Base-by-base conservation (phyloP, 2,329 filamentous ascomycete genomes). In the Verticillium dahliae region DNA sequence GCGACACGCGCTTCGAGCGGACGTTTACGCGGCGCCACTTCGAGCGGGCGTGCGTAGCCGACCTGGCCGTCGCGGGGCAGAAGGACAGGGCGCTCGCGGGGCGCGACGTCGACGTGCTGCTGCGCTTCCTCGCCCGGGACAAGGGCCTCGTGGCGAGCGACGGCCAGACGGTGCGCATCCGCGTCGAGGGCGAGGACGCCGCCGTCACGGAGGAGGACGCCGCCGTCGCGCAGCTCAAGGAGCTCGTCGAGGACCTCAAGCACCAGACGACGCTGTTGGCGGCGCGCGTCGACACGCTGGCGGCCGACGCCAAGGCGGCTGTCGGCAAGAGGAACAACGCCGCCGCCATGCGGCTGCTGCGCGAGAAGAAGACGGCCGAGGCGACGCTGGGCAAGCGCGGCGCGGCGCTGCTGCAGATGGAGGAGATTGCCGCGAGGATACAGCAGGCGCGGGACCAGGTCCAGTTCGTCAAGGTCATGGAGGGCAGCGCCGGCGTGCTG, bases 401-500 rank as follows among this genome's bases (percentile, higher is more conserved):
- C 35, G 86, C 87, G 9, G 90, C 90, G 0, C 82, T 97, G 2
- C 79, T 81, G 52, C 92, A 97, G 74, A 82, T 99, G 1, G 92
- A 98, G 74, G 87, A 91, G 65, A 88, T 96, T 0, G 90, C 92
- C 60, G 75, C 82, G n/a, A 90, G 89, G 70, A 90, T 99, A 59
- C 89, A 97, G 72, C 88, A 94, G 73, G 95, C 95, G 0, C 83
- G 87, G 0, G 90, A 93, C 73, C 91, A 97, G 65, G 86, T 96
- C 9, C 89, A 92, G 68, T 84, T 97, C 14, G 86, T 98, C 9
- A 84, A 85, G 63, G 88, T 92, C 6, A 93, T 99, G 88, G 86
- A 92, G 70, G 84, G 87, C 15, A 92, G 91, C 65, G 85, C 89
- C 0, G 82, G 82, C 38, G 91, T 90, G 1, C 81, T 99, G 38